phyloP scores from a whole-genome alignment of 768 basidiomycete genomes.

The Rhodotorula babjevae region DNA sequence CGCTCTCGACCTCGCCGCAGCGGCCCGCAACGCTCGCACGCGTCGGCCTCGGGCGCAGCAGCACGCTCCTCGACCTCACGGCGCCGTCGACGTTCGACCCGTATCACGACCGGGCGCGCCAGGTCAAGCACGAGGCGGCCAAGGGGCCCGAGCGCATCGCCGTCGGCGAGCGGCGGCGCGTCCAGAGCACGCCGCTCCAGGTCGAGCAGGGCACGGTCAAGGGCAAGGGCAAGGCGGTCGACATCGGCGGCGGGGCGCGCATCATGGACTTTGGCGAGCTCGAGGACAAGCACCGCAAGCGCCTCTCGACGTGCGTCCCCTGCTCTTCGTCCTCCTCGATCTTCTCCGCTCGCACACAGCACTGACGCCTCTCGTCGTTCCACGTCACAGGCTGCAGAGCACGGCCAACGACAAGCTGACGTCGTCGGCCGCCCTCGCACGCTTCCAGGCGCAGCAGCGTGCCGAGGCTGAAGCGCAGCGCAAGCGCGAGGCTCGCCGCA shows the following conservation, averaged over 20 bases:
- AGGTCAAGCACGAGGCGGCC: background rate
- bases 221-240: background rate
- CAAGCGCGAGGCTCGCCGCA: slow-evolving; percentile 2
- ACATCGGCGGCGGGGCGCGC: background rate
- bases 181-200: background rate
- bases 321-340: background rate
- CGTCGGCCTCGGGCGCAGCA: background rate
- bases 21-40: background rate
- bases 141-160: slow-evolving; percentile 10
- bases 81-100: slow-evolving; percentile 24
- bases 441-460: background rate
- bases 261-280: slow-evolving; percentile 36
- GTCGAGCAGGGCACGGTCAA: background rate
- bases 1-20: background rate
- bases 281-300: slow-evolving; percentile 28
- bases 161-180: slow-evolving; percentile 13
- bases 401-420: slow-evolving; percentile 13
- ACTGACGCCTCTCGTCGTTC: background rate
- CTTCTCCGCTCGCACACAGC: background rate
- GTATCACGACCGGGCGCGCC: slow-evolving; percentile 4
- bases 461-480: slow-evolving; percentile 10
- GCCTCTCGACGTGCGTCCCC: slow-evolving; percentile 24
- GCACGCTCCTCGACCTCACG: slow-evolving; percentile 20
- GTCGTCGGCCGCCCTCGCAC: slow-evolving; percentile 6
- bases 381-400: slow-evolving; percentile 11